Percentiles rank a stretch among this genome's conserved stretches.
Conservation (phyloP, 2,329 filamentous ascomycete genomes). For the Ceratocystis harringtonii region DNA sequence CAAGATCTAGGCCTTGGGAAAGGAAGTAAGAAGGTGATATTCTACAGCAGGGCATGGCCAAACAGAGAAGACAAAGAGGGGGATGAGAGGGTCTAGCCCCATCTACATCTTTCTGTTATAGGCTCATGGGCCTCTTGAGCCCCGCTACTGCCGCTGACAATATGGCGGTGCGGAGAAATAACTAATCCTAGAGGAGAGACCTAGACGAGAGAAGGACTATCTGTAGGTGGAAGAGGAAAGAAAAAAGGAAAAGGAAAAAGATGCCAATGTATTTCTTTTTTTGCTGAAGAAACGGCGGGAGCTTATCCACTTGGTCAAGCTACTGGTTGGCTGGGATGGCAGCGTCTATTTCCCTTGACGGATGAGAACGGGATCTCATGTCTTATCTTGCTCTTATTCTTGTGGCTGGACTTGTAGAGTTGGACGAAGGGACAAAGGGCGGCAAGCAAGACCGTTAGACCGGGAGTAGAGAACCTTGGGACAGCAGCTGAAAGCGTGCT, state of each 20-base stretch:
- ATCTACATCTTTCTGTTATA: neutral
- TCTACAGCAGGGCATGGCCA: neutral
- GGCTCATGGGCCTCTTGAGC: neutral
- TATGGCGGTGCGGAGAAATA: neutral
- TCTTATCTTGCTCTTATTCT: neutral
- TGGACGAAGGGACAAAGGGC: neutral
- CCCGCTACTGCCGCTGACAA: neutral
- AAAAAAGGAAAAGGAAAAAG: neutral
- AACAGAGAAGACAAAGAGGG: neutral
- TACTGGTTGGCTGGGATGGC: too few relatives aligned
- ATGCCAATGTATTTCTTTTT: neutral
- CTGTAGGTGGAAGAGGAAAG: neutral
- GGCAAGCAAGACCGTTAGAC: neutral
- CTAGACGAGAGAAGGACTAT: neutral
- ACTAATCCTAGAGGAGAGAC: neutral
- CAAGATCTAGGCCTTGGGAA: neutral
- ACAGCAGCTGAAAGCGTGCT: neutral
- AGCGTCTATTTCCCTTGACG: too few relatives aligned
- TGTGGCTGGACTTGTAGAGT: neutral
- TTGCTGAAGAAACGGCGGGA: too few relatives aligned
- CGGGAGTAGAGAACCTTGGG: neutral
- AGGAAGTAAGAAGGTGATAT: neutral
- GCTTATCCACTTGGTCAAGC: too few relatives aligned
- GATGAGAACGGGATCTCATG: neutral
- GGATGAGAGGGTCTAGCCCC: neutral